Evolutionary conservation across 805 yeast genomes (phyloP), one percentile per base, ranked within the genome.

Genomic region (Wickerhamomyces ciferrii): DNA sequence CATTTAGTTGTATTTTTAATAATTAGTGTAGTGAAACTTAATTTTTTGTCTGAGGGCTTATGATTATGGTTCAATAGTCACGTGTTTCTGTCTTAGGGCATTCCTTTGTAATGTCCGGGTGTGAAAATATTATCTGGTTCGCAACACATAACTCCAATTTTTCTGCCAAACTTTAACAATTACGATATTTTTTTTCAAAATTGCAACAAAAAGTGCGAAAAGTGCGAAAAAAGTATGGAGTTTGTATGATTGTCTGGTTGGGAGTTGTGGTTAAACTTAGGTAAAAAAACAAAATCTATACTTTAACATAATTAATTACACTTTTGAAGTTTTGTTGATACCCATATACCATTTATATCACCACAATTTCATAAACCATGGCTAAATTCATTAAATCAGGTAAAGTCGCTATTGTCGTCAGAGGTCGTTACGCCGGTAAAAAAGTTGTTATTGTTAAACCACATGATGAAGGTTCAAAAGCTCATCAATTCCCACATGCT

Each of bases 321-420:
- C 7, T 14, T 7, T 37, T 37, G n/a, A n/a, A n/a, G n/a, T n/a
- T n/a, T n/a, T n/a, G n/a, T 24, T 34, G 24, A 39, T 23, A 20
- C 32, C 23, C 37, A 17, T 42, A 34, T 49, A 18, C 21, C 5
- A 15, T 5, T 5, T 18, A 17, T 15, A 34, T 48, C 43, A 39
- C 44, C 43, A 40, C 51, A 43, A 42, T 39, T 43, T 32, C 42
- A 48, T 31, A 34, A 44, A 66, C 66, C 77, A 91, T 90, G 97
- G 96, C 96, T 80, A 94, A 94, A 80, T 92, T 94, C 86, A 84
- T 94, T 79, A 94, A 92, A 83, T 87, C 98, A 72, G 97, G 97
- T 83, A 59, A 56, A 49, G 98, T 92, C 85, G 97, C 91, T 83
- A 84, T 75, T 45, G 58, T 56, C 50, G 60, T 56, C 50, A 54